These are phyloP conservation scores for Hypoxylon sp. DNA, from an alignment of 2,329 filamentous ascomycete species.

Conservation along the genomic window DNA sequence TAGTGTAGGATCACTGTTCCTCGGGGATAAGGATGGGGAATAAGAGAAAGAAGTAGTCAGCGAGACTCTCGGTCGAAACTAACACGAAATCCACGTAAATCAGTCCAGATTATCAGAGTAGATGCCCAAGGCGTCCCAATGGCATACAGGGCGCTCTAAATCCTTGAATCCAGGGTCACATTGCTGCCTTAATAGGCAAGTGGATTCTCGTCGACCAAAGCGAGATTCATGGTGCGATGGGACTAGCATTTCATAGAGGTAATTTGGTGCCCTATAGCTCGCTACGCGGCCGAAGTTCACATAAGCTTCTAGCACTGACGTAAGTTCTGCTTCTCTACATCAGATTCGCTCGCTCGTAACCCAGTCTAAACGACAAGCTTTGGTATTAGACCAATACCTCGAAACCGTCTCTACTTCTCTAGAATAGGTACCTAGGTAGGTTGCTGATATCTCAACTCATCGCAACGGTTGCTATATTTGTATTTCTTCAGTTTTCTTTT, in stretches of 20 bases:
- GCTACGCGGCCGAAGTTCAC: not conserved
- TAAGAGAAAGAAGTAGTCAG: slow-evolving; percentile 2
- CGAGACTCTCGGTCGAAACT: not conserved
- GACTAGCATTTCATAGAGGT: slow-evolving; percentile 10
- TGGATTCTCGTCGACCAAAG: not conserved
- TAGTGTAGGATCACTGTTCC: no score
- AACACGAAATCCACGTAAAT: not conserved
- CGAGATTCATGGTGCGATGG: not conserved
- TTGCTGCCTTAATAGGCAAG: slow-evolving; percentile 11
- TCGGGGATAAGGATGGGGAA: slow-evolving; percentile 2
- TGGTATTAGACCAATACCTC: not conserved
- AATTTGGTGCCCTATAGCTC: not conserved
- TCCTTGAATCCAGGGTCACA: slow-evolving; percentile 11
- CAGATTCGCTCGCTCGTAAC: slow-evolving; percentile 7
- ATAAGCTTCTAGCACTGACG: not conserved
- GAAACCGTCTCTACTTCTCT: not conserved
- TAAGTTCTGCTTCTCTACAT: slow-evolving; percentile 2
- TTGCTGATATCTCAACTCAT: not conserved
- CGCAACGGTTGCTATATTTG: not conserved
- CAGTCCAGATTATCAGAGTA: no score
- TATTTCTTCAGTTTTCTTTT: not conserved
- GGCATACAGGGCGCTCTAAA: not conserved
- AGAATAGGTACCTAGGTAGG: not conserved
- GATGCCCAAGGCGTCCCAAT: not conserved
- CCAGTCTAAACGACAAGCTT: not conserved